Evolutionary conservation across 1,139 yeast genomes (phyloP).

Genomic region (Taphrina flavorubra): DNA sequence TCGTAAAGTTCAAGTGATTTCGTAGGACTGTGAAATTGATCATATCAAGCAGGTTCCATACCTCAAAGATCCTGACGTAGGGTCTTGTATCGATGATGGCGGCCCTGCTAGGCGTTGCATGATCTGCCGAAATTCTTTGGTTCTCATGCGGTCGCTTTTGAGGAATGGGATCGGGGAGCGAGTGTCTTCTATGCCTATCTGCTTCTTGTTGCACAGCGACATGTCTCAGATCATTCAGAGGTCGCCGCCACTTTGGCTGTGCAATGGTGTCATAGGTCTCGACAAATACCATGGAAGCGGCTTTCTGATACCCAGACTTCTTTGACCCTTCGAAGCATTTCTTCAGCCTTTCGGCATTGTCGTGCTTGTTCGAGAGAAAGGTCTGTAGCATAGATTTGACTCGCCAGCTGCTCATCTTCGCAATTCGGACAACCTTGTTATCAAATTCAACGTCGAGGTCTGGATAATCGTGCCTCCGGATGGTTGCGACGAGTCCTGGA

Average conservation of each 20-base stretch:
- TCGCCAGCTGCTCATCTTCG: not conserved
- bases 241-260: not conserved
- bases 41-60: slow-evolving; percentile 10
- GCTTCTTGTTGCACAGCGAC: not conserved
- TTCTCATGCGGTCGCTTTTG: not conserved
- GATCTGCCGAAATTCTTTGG: not conserved
- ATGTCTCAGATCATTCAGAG: not conserved
- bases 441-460: slow-evolving; percentile 6
- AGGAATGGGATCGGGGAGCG: not conserved
- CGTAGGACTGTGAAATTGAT: slow-evolving; percentile 8
- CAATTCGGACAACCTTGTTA: not conserved
- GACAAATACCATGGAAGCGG: slow-evolving; percentile 1
- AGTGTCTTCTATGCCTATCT: not conserved
- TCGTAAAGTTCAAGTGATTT: not conserved
- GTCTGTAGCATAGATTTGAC: not conserved
- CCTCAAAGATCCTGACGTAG: slow-evolving; percentile 1
- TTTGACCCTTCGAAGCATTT: not conserved
- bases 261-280: not conserved
- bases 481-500: not conserved
- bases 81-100: not conserved
- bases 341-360: not conserved
- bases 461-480: not conserved
- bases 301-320: slow-evolving; percentile 3
- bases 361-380: not conserved
- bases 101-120: not conserved